A percentile compares a stretch with the other conserved stretches of the same genome.
These are phyloP conservation scores for Breynia disticha DNA, from an alignment of 441 rosid species.

Conservation along the genomic window DNA sequence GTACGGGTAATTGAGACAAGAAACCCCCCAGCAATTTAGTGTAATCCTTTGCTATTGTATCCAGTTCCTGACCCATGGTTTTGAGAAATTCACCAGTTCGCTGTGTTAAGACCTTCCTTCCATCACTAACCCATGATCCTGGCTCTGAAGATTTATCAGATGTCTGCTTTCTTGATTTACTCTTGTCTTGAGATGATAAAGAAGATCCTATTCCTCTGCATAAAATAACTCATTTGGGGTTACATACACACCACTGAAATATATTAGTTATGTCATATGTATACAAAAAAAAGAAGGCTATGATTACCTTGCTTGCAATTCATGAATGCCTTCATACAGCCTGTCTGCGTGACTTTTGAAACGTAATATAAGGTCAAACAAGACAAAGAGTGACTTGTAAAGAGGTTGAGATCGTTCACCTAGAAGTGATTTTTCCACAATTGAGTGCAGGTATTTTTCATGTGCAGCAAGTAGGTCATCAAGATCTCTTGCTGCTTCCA, in stretches of 20 bases:
- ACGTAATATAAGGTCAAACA: slow-evolving; percentile 77
- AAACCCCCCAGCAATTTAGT: slow-evolving; percentile 64
- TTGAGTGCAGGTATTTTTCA: slow-evolving; percentile 72
- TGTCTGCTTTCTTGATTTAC: slow-evolving; percentile 26
- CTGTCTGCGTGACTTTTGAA: slow-evolving; percentile 86
- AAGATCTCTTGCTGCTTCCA: slow-evolving; percentile 84
- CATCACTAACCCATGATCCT: slow-evolving; percentile 61
- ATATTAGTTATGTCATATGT: too few species aligned
- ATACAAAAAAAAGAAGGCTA: background rate
- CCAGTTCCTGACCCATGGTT: slow-evolving; percentile 69
- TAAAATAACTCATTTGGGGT: background rate
- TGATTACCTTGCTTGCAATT: slow-evolving; percentile 65
- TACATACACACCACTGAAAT: background rate
- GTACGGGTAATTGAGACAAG: slow-evolving; percentile 70
- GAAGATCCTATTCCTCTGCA: slow-evolving; percentile 54
- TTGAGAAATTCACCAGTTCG: slow-evolving; percentile 83
- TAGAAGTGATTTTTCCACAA: slow-evolving; percentile 77
- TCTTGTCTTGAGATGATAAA: slow-evolving; percentile 32
- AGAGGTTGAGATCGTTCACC: slow-evolving; percentile 80
- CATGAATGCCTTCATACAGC: slow-evolving; percentile 74
- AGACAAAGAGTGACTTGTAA: slow-evolving; percentile 58
- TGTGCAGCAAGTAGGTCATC: slow-evolving; percentile 89
- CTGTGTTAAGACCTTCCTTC: slow-evolving; percentile 74
- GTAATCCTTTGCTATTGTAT: slow-evolving; percentile 57
- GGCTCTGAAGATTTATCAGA: slow-evolving; percentile 35